Base-by-base conservation (phyloP, 2,329 filamentous ascomycete species). In the Cytospora paraplurivora region DNA sequence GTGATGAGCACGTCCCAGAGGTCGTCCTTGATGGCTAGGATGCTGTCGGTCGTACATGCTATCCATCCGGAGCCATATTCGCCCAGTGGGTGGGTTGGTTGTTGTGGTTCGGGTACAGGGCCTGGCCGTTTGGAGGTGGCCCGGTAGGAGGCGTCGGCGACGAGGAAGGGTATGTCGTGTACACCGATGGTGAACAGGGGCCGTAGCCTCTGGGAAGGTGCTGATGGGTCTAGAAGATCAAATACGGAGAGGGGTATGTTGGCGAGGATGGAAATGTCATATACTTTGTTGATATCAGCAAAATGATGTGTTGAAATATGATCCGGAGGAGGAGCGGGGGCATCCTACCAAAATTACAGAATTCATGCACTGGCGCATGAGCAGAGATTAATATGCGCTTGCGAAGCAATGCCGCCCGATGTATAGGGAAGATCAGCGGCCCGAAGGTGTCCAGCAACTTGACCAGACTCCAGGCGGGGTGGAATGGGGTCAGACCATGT, bases 181-280 rank as follows among this genome's bases (percentile, higher is more conserved):
- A 99, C 88, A 56, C 95, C 95, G 64, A 99, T 85, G 59, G 89
- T 93, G 78, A 98, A 99, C n/a, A 99, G 83, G 0, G 94, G 90
- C 32, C 88, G 85, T 35, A 95, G 82, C 64, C 92, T 83, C 65
- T 90, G 82, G 1, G 85, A 82, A 33, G 87, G 81, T 4, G 85
- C 82, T 33, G 82, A 81, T 0, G 84, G 74, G 21, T 88, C 85
- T n/a, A 97, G 80, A 15, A 89, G 78, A 58, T 93, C 87, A 63
- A 84, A 81, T 51, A 93, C 84, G 35, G 89, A 87, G 44, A 88
- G 82, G 34, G 95, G 93, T 51, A 98, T 89, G 69, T 93, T 96
- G 52, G 93, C 93, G 38, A 99, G 82, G 60, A 98, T 84, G n/a
- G 94, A 97, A 58, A 98, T 85, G 74, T 95, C 88, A 77, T 98